Conservation (phyloP, 192 early-diverging fungal species). For the Glomus cerebriforme region DNA sequence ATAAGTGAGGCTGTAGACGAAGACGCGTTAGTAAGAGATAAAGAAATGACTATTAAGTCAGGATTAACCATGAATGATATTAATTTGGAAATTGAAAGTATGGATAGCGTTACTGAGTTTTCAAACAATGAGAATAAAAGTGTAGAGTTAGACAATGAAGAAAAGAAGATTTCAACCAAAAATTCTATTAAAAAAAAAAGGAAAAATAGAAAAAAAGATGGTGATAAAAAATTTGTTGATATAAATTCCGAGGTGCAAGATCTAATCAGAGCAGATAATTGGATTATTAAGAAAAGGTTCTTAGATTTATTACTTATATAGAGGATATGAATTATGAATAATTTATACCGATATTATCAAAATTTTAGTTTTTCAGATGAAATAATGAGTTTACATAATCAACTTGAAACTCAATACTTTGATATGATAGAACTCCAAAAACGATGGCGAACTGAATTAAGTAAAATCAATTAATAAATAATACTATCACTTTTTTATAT, state of each 20-base stretch:
- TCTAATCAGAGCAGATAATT: constrained; percentile 39
- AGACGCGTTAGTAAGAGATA: constrained; percentile 46
- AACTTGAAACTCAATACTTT: constrained; percentile 45
- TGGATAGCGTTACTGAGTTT: background rate
- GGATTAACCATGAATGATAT: background rate
- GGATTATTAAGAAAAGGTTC: constrained; percentile 47
- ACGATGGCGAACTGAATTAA: constrained; percentile 41
- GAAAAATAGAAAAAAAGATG: background rate
- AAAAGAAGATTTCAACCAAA: background rate
- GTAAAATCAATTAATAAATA: constrained; percentile 17
- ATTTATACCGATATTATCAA: background rate
- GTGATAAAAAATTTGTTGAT: background rate
- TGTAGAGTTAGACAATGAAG: background rate
- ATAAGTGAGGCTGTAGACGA: constrained; percentile 51
- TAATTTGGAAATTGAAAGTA: background rate
- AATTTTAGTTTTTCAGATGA: constrained; percentile 42
- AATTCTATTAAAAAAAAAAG: too few species aligned
- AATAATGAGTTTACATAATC: constrained; percentile 43
- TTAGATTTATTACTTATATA: background rate
- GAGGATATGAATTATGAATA: background rate
- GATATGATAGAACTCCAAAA: constrained; percentile 46
- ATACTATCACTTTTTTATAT: background rate
- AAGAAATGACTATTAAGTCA: background rate
- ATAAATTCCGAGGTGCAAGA: background rate
- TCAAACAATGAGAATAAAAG: background rate